Evolutionary conservation across 2,329 filamentous ascomycete species (phyloP).

Genomic region (Thermomyces lanuginosus): DNA sequence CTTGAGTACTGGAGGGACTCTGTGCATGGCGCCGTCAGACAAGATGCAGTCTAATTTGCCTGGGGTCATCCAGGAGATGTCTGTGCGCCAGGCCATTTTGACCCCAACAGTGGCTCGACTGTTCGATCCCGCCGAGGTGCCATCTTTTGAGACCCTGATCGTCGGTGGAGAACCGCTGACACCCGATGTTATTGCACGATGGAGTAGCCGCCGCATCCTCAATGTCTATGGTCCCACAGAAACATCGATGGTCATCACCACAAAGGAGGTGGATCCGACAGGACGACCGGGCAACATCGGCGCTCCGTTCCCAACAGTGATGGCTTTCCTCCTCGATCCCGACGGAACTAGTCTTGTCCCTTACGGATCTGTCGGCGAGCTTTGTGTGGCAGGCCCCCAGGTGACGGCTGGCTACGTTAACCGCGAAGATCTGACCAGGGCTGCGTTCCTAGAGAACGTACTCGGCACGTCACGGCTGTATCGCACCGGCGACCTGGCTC

Average conservation of each 20-base stretch:
- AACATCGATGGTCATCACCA: too few relatives aligned
- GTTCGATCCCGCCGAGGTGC: slow-evolving; percentile 19
- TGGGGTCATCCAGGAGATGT: slow-evolving; percentile 30
- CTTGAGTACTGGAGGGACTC: slow-evolving; percentile 33
- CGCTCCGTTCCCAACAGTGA: too few relatives aligned
- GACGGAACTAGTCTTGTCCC: slow-evolving; percentile 10
- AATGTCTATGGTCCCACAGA: slow-evolving; percentile 8
- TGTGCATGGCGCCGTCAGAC: slow-evolving; percentile 35
- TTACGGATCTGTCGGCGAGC: slow-evolving; percentile 25
- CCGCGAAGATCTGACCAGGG: slow-evolving; percentile 10
- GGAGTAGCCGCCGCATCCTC: slow-evolving; percentile 13
- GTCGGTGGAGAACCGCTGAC: slow-evolving; percentile 20
- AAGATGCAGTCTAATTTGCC: slow-evolving; percentile 29
- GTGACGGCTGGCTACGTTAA: slow-evolving; percentile 15
- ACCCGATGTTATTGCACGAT: slow-evolving; percentile 29
- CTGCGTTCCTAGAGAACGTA: slow-evolving; percentile 9
- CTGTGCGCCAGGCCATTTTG: slow-evolving; percentile 36
- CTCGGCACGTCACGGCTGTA: slow-evolving; percentile 10
- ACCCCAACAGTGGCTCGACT: slow-evolving; percentile 37
- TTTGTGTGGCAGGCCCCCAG: slow-evolving; percentile 24
- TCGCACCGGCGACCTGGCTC: slow-evolving; percentile 20
- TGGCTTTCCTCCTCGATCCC: too few relatives aligned
- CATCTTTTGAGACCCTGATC: slow-evolving; percentile 18
- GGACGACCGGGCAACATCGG: not conserved
- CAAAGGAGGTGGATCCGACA: not conserved